Evolutionary conservation across 495 filamentous ascomycete genomes (phyloP).

Genomic region (Peziza echinospora): DNA sequence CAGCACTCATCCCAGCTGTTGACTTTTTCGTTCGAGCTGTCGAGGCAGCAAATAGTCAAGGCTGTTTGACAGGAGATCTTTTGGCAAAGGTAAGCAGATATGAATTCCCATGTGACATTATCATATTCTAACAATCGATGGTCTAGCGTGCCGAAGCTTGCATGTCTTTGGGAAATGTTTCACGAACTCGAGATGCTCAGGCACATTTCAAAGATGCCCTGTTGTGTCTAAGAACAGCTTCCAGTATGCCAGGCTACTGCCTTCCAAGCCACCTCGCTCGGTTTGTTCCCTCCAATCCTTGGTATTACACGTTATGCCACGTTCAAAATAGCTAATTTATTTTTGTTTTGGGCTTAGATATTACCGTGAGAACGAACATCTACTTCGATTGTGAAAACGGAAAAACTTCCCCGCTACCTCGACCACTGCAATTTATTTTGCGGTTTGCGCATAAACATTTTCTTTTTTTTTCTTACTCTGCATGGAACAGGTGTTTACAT

Average conservation of each 20-base stretch:
- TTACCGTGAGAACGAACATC: too few relatives aligned
- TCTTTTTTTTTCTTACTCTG: too few relatives aligned
- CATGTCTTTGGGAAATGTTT: slow-evolving; percentile 33
- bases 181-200: slow-evolving; percentile 22
- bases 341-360: too few relatives aligned
- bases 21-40: slow-evolving; percentile 29
- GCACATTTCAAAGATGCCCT: slow-evolving; percentile 27
- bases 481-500: too few relatives aligned
- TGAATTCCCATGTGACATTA: background rate
- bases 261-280: slow-evolving; percentile 26
- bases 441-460: too few relatives aligned
- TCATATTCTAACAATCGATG: slow-evolving; percentile 1
- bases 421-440: too few relatives aligned
- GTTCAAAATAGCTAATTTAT: too few relatives aligned
- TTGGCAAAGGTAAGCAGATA: slow-evolving; percentile 26
- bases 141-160: slow-evolving; percentile 29
- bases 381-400: too few relatives aligned
- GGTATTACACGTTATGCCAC: too few relatives aligned
- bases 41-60: slow-evolving; percentile 20
- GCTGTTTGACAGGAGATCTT: slow-evolving; percentile 22
- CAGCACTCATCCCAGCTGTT: slow-evolving; percentile 25
- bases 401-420: too few relatives aligned
- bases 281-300: slow-evolving; percentile 20
- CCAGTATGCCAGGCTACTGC: slow-evolving; percentile 21
- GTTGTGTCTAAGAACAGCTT: slow-evolving; percentile 25